Evolutionary conservation across 768 basidiomycete species (phyloP).

Genomic region (Rhizopogon salebrosus): DNA sequence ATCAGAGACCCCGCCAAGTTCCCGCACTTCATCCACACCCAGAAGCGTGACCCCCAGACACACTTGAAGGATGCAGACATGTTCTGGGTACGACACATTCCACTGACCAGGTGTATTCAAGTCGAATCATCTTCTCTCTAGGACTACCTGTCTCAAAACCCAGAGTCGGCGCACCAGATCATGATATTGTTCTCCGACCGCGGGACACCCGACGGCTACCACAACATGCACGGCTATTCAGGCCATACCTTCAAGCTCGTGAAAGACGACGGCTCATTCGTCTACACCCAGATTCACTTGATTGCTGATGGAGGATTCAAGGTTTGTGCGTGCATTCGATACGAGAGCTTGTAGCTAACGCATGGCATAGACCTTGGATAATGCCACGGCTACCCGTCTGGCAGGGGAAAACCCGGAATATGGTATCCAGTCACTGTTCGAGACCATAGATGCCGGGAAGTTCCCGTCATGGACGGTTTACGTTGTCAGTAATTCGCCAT

Average conservation of each 20-base stretch:
- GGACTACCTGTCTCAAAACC: conserved; percentile 88
- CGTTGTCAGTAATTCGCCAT: conserved; percentile 44
- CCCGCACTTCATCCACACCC: conserved; percentile 92
- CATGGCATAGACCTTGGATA: conserved; percentile 57
- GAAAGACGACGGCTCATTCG: conserved; percentile 78
- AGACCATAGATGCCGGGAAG: conserved; percentile 75
- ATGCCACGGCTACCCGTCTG: conserved; percentile 57
- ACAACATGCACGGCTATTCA: conserved; percentile 87
- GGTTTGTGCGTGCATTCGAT: conserved; percentile 30
- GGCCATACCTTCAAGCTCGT: conserved; percentile 90
- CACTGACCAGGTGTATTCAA: conserved; percentile 20
- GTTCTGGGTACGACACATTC: conserved; percentile 59
- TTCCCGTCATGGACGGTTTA: conserved; percentile 88
- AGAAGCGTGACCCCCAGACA: conserved; percentile 88
- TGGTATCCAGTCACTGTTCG: conserved; percentile 71
- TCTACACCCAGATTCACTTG: conserved; percentile 85
- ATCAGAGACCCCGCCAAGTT: conserved; percentile 85
- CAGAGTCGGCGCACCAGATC: conserved; percentile 85
- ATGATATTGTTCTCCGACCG: conserved; percentile 94
- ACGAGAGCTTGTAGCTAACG: background rate
- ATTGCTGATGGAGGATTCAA: conserved; percentile 78
- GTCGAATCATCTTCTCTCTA: conserved; percentile 31
- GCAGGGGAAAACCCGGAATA: conserved; percentile 82
- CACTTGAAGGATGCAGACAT: conserved; percentile 84
- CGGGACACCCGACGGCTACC: conserved; percentile 86